Conservation (phyloP, 306 rosid genomes). For the Arachis hypogaea region DNA sequence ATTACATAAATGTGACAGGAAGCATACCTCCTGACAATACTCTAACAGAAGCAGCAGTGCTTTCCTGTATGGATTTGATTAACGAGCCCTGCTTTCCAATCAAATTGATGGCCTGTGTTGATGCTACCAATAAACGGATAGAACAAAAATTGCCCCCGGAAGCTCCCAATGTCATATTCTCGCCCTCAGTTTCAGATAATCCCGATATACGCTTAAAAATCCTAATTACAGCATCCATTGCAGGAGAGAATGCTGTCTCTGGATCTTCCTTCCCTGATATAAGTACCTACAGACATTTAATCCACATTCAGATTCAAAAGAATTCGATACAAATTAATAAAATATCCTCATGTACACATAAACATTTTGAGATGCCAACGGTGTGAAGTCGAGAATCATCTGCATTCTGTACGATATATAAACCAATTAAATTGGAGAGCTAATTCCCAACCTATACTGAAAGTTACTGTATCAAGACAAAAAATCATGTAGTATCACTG, state of each 20-base stretch:
- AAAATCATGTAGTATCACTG: background rate
- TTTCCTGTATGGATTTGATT: conserved; percentile 93
- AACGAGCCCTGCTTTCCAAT: conserved; percentile 96
- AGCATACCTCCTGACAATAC: conserved; percentile 83
- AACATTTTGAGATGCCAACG: background rate
- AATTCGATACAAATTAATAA: conserved; percentile 9
- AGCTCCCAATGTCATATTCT: conserved; percentile 50
- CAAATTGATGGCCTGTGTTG: conserved; percentile 94
- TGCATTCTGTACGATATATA: conserved; percentile 9
- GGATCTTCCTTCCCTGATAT: conserved; percentile 89
- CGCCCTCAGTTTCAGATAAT: conserved; percentile 66
- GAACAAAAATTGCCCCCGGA: conserved; percentile 66
- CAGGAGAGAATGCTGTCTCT: conserved; percentile 81
- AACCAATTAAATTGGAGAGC: conserved; percentile 22
- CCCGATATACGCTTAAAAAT: conserved; percentile 83
- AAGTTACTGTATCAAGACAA: conserved; percentile 8
- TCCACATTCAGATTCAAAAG: conserved; percentile 17
- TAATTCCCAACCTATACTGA: conserved; percentile 4
- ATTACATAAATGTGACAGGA: conserved; percentile 13
- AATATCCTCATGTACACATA: conserved; percentile 1
- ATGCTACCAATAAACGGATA: conserved; percentile 80
- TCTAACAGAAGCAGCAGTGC: conserved; percentile 71
- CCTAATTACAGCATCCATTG: conserved; percentile 92
- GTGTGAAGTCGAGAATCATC: background rate
- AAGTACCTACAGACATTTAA: conserved; percentile 65